These are phyloP conservation scores for Penicillium parvum DNA, from an alignment of 495 filamentous ascomycete species.

Conservation along the genomic window DNA sequence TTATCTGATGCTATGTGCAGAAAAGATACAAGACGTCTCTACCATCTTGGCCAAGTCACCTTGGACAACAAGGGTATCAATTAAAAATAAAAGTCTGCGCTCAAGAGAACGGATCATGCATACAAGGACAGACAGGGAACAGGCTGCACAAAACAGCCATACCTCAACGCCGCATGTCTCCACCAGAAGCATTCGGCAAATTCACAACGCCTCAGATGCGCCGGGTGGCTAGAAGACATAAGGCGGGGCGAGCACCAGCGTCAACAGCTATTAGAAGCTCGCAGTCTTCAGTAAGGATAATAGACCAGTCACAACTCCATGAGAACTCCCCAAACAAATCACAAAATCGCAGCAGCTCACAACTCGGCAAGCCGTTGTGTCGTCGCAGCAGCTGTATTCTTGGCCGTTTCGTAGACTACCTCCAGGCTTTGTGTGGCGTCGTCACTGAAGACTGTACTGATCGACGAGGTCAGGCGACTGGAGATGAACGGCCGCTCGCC, in stretches of 20 bases:
- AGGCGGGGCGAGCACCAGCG: too few species aligned
- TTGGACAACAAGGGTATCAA: slow-evolving; percentile 10
- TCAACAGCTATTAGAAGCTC: too few species aligned
- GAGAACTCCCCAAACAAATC: background rate
- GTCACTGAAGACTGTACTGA: slow-evolving; percentile 38
- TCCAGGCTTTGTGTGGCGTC: slow-evolving; percentile 31
- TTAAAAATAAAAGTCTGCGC: slow-evolving; percentile 4
- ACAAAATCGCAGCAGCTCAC: slow-evolving; percentile 14
- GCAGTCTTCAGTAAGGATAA: too few species aligned
- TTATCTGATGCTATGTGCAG: background rate
- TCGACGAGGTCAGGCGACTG: slow-evolving; percentile 25
- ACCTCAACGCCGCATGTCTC: too few species aligned
- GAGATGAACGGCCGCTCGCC: slow-evolving; percentile 58
- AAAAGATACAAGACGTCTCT: background rate
- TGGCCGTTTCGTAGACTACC: slow-evolving; percentile 42
- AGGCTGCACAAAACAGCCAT: too few species aligned
- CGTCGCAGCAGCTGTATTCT: slow-evolving; percentile 34
- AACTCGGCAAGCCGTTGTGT: slow-evolving; percentile 36
- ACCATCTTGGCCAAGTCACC: background rate
- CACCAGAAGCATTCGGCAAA: too few species aligned
- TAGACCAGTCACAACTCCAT: too few species aligned
- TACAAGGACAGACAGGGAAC: background rate
- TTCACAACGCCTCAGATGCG: slow-evolving; percentile 13
- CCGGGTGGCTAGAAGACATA: background rate
- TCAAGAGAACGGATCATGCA: background rate